Evolutionary conservation across 768 basidiomycete genomes (phyloP), one percentile per base, ranked within the genome.

Genomic region (Suillus brevipes): DNA sequence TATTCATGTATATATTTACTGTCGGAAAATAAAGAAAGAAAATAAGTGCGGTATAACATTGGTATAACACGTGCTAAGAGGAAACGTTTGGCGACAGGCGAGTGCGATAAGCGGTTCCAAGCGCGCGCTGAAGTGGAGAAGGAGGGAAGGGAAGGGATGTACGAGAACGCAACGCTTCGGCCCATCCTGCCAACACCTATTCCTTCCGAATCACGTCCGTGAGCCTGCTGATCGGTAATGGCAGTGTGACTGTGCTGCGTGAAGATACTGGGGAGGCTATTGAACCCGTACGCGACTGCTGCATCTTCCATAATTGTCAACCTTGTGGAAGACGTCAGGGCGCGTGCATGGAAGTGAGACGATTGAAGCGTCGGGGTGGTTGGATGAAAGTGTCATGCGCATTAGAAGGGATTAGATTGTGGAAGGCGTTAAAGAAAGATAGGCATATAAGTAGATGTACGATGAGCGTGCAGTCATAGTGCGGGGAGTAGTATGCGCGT

Each of bases 301-400:
- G 91, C 94, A 68, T 99, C 97, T 75, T 99, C 97, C 89, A 99
- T 92, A 74, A 99, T 12, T 86, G 74, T 99, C 97, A 73, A 96
- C 97, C 76, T 99, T 95, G 75, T 99, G 97, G 62, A 99, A 81
- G 69, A 99, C 98, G 74, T 99, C 97, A 1, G 97, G 95, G 42
- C 97, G 87, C 23, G 95, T 98, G n/a, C 92, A 83, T 6, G 97
- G 97, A 55, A 99, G 84, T 42, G 86, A 79, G 34, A 99, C 89
- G 20, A 83, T 71, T 50, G 99, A 81, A 69, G 87, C 84, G 71
- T 98, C 95, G 23, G 78, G 73, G 65, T 88, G 80, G 36, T 78
- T 75, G 2, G 84, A 64, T 3, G 89, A 89, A 28, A 94, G 84
- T 5, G 92, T 88, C 97, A 99, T 99, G 70, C 89, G 87, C 68